These are phyloP conservation scores for Rauvolfia tetraphylla DNA, from an alignment of 257 asterid species.

Conservation along the genomic window DNA sequence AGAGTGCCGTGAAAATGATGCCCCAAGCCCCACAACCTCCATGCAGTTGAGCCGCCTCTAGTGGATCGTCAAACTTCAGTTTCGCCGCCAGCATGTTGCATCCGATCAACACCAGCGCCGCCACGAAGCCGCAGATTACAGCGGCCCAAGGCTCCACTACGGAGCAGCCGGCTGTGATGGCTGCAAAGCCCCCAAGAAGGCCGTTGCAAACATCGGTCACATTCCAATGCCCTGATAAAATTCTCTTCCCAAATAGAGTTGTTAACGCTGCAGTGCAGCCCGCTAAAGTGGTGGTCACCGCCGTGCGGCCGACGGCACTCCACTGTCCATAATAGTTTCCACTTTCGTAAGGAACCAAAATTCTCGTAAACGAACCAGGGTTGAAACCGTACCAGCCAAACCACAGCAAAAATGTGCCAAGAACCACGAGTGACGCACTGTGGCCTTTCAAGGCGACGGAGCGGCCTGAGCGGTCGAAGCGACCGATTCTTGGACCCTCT, in stretches of 20 bases:
- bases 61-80: conserved; percentile 64
- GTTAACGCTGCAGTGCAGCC: conserved; percentile 94
- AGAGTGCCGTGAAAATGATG: conserved; percentile 63
- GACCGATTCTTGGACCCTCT: conserved; percentile 87
- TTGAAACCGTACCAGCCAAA: conserved; percentile 95
- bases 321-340: conserved; percentile 78
- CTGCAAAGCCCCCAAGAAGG: conserved; percentile 82
- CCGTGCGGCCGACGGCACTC: conserved; percentile 94
- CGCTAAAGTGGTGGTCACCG: conserved; percentile 83
- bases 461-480: conserved; percentile 72
- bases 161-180: conserved; percentile 85
- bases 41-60: conserved; percentile 92
- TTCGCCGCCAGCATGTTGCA: conserved; percentile 64
- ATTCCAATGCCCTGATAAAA: conserved; percentile 85
- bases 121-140: conserved; percentile 75
- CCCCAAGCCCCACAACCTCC: conserved; percentile 98
- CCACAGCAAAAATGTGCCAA: conserved; percentile 75
- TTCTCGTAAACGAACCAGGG: conserved; percentile 76
- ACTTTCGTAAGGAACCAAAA: conserved; percentile 32
- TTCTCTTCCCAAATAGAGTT: conserved; percentile 65
- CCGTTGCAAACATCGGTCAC: conserved; percentile 92
- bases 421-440: conserved; percentile 72
- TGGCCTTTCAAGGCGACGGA: conserved; percentile 63
- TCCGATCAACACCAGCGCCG: conserved; percentile 78
- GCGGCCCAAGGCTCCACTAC: conserved; percentile 99